Conservation (phyloP, 2,329 filamentous ascomycete genomes). For the Penicillium thymicola region DNA sequence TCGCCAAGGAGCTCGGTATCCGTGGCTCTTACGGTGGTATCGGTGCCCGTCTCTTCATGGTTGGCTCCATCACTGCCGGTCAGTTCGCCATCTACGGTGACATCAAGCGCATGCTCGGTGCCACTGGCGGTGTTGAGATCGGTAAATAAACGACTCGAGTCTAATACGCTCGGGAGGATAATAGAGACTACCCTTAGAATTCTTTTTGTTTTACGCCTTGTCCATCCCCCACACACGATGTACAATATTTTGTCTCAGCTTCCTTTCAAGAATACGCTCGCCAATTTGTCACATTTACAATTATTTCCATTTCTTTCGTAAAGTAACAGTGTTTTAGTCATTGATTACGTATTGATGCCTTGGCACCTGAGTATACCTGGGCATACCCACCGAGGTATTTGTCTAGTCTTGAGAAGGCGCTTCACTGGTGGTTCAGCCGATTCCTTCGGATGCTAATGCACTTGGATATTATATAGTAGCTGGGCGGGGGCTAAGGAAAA, state of each 20-base stretch:
- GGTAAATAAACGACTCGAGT: constrained; percentile 39
- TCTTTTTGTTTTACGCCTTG: constrained; percentile 21
- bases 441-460: too few relatives aligned
- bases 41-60: constrained; percentile 54
- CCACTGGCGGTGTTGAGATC: constrained; percentile 74
- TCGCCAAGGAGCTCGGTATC: constrained; percentile 78
- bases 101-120: constrained; percentile 67
- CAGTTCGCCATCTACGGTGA: constrained; percentile 88
- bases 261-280: constrained; percentile 22
- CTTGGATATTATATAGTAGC: too few relatives aligned
- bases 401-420: too few relatives aligned
- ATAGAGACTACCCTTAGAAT: constrained; percentile 28
- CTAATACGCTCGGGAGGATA: constrained; percentile 19
- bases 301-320: neutral
- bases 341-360: neutral
- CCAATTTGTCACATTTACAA: constrained; percentile 13
- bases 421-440: too few relatives aligned
- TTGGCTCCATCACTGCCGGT: constrained; percentile 71
- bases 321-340: neutral
- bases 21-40: constrained; percentile 77
- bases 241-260: constrained; percentile 28
- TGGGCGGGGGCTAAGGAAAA: too few relatives aligned
- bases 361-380: too few relatives aligned
- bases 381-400: too few relatives aligned
- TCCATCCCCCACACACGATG: constrained; percentile 25